A percentile compares a stretch with the other conserved stretches of the same genome.
These are phyloP conservation scores for Achaetomium macrosporum DNA, from an alignment of 2,329 filamentous ascomycete species.

Conservation along the genomic window DNA sequence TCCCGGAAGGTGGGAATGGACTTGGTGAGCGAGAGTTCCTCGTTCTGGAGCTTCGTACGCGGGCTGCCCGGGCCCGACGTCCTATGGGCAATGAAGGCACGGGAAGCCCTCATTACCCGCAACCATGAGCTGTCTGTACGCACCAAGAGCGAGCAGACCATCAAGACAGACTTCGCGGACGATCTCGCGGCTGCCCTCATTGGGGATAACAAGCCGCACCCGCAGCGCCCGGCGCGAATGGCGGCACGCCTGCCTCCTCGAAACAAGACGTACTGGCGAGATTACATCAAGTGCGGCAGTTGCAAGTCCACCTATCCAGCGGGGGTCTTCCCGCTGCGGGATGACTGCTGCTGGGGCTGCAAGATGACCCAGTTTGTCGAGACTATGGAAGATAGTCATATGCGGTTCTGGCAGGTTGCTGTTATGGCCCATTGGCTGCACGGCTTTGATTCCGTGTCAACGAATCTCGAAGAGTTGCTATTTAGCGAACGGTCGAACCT, in stretches of 20 bases:
- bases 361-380: constrained; percentile 13
- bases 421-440: neutral
- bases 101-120: constrained; percentile 16
- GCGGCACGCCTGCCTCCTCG: neutral
- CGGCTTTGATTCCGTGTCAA: neutral
- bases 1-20: constrained; percentile 20
- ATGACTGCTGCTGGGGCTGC: constrained; percentile 19
- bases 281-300: neutral
- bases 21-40: constrained; percentile 21
- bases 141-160: neutral
- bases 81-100: constrained; percentile 21
- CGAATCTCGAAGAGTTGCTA: neutral
- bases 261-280: constrained; percentile 2
- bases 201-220: constrained; percentile 13
- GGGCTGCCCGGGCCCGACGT: constrained; percentile 21
- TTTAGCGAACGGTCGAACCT: neutral
- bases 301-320: constrained; percentile 7
- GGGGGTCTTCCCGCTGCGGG: constrained; percentile 6
- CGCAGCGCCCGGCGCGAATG: neutral
- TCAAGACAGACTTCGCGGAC: constrained; percentile 3
- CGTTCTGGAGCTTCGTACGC: constrained; percentile 21
- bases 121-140: neutral
- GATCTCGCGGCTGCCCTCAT: constrained; percentile 18
- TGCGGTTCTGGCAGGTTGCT: constrained; percentile 11
- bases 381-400: constrained; percentile 20